phyloP scores from a whole-genome alignment of 2,329 filamentous ascomycete genomes.

The Pseudonectria buxi region DNA sequence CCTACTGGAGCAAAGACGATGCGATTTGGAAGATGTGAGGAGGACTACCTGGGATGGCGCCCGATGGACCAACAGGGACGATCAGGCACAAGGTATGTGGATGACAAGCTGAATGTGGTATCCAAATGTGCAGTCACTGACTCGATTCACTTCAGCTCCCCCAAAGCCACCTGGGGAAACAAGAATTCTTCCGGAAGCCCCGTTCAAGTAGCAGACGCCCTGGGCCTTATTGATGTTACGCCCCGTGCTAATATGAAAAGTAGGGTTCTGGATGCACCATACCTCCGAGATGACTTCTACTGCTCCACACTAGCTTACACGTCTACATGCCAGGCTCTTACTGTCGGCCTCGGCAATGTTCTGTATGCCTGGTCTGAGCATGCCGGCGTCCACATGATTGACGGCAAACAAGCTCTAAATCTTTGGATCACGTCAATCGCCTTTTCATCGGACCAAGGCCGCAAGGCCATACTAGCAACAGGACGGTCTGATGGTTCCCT shows the following conservation, averaged over 20 bases:
- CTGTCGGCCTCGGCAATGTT: slow-evolving; percentile 71
- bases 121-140: too few relatives aligned
- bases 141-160: slow-evolving; percentile 7
- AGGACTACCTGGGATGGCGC: slow-evolving; percentile 21
- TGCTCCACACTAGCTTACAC: slow-evolving; percentile 88
- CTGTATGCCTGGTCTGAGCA: slow-evolving; percentile 88
- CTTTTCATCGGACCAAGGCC: slow-evolving; percentile 75
- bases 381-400: slow-evolving; percentile 51
- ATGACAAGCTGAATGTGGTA: too few relatives aligned
- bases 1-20: not conserved
- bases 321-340: slow-evolving; percentile 63
- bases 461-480: slow-evolving; percentile 74
- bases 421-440: slow-evolving; percentile 74
- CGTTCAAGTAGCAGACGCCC: slow-evolving; percentile 61
- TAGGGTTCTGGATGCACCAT: slow-evolving; percentile 80
- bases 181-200: slow-evolving; percentile 57
- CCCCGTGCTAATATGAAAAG: slow-evolving; percentile 24
- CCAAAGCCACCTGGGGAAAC: slow-evolving; percentile 7
- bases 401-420: slow-evolving; percentile 17
- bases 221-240: slow-evolving; percentile 18
- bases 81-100: slow-evolving; percentile 7
- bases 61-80: slow-evolving; percentile 15
- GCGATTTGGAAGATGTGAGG: slow-evolving; percentile 2
- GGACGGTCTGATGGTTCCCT: slow-evolving; percentile 73
- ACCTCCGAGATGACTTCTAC: slow-evolving; percentile 91